These are phyloP conservation scores for Hsuehochloa calcarea DNA, from an alignment of 176 grass and related monocot genomes.

Conservation along the genomic window DNA sequence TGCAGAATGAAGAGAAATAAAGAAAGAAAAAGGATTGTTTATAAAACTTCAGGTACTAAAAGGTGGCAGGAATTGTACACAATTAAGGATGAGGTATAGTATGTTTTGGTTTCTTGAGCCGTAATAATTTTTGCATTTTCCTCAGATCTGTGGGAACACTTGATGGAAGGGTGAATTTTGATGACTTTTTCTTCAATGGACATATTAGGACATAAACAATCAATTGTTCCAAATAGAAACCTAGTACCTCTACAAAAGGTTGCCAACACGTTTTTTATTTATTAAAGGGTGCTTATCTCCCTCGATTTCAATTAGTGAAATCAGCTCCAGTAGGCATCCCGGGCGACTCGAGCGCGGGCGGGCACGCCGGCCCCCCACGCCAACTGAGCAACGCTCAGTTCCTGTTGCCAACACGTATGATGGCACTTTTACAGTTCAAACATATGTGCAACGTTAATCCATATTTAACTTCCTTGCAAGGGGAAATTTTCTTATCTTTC, in stretches of 20 bases:
- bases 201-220: not conserved
- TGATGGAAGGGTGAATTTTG: not conserved
- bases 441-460: not conserved
- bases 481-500: not conserved
- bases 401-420: not conserved
- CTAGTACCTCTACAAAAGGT: not conserved
- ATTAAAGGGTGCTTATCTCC: no score
- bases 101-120: slow-evolving; percentile 7
- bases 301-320: no score
- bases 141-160: not conserved
- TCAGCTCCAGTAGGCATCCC: no score
- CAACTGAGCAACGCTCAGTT: no score
- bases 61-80: not conserved
- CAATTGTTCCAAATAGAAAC: not conserved
- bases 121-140: not conserved
- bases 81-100: not conserved
- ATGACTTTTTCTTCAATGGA: not conserved
- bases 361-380: no score
- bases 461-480: not conserved
- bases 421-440: slow-evolving; percentile 12
- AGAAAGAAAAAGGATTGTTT: not conserved
- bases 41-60: not conserved
- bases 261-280: no score
- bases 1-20: slow-evolving; percentile 6
- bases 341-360: no score